Conservation (phyloP, 345 rosid species). For the Syzygium aromaticum region DNA sequence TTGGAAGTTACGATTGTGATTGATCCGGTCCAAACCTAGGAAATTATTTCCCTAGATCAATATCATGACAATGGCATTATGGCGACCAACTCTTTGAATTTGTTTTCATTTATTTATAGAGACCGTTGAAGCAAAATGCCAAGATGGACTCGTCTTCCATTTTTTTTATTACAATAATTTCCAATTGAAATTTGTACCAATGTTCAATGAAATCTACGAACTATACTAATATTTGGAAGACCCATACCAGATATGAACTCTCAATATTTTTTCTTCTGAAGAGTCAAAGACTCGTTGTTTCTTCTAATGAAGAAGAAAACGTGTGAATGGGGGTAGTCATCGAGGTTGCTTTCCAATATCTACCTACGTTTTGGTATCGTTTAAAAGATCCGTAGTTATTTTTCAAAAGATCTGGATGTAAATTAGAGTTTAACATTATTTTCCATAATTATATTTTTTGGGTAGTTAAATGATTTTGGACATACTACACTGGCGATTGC, state of each 20-base stretch:
- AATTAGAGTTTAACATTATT: not conserved
- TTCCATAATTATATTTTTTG: not conserved
- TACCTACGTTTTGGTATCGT: not conserved
- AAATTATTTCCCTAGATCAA: too few species aligned
- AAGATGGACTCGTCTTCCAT: not conserved
- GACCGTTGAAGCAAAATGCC: not conserved
- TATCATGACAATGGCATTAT: too few species aligned
- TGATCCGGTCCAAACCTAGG: too few species aligned
- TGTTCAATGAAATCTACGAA: not conserved
- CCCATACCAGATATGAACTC: not conserved
- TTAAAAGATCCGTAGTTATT: not conserved
- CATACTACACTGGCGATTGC: not conserved
- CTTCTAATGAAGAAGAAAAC: not conserved
- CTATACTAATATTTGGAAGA: not conserved
- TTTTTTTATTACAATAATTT: not conserved
- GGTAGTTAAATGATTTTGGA: not conserved
- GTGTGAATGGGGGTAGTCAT: not conserved
- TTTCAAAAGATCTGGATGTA: not conserved
- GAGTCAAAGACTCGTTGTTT: not conserved
- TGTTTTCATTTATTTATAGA: not conserved
- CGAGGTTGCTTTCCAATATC: not conserved
- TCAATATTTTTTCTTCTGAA: not conserved
- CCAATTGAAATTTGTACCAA: not conserved
- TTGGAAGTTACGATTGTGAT: too few species aligned
- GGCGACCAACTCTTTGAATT: not conserved